A percentile compares a stretch with the other conserved stretches of the same genome.
phyloP scores from a whole-genome alignment of 1,284 basidiomycete genomes.

The Leccinum brunneo-olivaceum region DNA sequence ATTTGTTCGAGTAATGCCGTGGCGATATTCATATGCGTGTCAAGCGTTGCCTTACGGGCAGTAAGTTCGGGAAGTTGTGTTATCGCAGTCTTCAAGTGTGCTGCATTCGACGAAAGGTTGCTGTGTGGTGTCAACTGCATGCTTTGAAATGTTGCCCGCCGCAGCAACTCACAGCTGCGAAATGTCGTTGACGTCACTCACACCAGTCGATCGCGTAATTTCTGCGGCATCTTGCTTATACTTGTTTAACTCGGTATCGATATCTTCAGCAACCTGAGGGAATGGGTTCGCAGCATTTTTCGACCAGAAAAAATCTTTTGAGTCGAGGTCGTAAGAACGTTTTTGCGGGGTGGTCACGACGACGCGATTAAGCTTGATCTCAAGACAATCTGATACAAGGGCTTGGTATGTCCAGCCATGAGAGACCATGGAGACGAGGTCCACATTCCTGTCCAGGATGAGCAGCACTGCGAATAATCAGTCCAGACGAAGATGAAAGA shows the following conservation, averaged over 20 bases:
- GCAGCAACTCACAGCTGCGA: constrained; percentile 71
- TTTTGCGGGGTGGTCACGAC: constrained; percentile 73
- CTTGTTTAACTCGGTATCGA: constrained; percentile 86
- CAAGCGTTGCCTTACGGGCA: constrained; percentile 91
- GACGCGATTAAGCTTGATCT: constrained; percentile 95
- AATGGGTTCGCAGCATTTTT: constrained; percentile 96
- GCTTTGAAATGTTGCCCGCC: background rate
- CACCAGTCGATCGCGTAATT: constrained; percentile 92
- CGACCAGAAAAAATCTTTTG: constrained; percentile 99
- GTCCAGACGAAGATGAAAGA: constrained; percentile 10
- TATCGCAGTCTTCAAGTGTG: constrained; percentile 95
- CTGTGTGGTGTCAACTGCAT: constrained; percentile 27
- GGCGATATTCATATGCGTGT: constrained; percentile 99
- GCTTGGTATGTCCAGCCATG: constrained; percentile 99
- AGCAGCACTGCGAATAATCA: constrained; percentile 65
- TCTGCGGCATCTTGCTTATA: constrained; percentile 98
- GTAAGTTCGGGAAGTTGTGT: constrained; percentile 98
- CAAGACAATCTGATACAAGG: constrained; percentile 93
- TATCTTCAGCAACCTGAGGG: constrained; percentile 98
- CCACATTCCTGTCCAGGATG: constrained; percentile 91
- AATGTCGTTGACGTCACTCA: constrained; percentile 94
- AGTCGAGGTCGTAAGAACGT: constrained; percentile 92
- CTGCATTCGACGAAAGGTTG: constrained; percentile 91
- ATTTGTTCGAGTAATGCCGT: constrained; percentile 94
- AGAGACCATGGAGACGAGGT: constrained; percentile 90